phyloP scores from a whole-genome alignment of 176 grass and related monocot species.

The Aegilops longissima region DNA sequence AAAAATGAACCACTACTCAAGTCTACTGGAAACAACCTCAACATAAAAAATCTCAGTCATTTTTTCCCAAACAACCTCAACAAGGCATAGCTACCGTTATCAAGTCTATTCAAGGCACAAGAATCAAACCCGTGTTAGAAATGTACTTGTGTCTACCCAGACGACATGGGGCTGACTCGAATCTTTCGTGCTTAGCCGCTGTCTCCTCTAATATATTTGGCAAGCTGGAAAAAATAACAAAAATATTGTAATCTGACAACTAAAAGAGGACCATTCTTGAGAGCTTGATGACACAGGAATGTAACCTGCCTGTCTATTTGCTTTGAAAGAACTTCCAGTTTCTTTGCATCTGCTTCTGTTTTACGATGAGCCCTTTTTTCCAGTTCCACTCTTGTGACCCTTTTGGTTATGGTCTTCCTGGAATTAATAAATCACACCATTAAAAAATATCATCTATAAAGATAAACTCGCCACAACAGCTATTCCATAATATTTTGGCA shows the following conservation, averaged over 20 bases:
- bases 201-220: too few species aligned
- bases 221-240: too few species aligned
- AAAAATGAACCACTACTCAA: too few species aligned
- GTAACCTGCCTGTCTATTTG: slow-evolving; percentile 80
- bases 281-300: slow-evolving; percentile 7
- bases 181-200: slow-evolving; percentile 57
- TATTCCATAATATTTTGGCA: background rate
- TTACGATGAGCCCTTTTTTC: slow-evolving; percentile 81
- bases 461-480: background rate
- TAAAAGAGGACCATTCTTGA: background rate
- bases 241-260: too few species aligned
- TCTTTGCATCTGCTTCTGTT: slow-evolving; percentile 66
- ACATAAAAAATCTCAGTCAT: too few species aligned
- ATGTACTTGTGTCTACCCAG: slow-evolving; percentile 87
- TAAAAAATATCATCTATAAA: slow-evolving; percentile 11
- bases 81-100: background rate
- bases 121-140: slow-evolving; percentile 2
- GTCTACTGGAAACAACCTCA: too few species aligned
- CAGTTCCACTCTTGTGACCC: slow-evolving; percentile 78
- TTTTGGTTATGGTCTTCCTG: slow-evolving; percentile 73
- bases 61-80: too few species aligned
- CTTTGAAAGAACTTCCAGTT: slow-evolving; percentile 57
- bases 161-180: slow-evolving; percentile 77
- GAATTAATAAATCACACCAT: slow-evolving; percentile 16
- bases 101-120: background rate